These are phyloP conservation scores for Capsicum baccatum DNA, from an alignment of 257 asterid species.

Conservation along the genomic window DNA sequence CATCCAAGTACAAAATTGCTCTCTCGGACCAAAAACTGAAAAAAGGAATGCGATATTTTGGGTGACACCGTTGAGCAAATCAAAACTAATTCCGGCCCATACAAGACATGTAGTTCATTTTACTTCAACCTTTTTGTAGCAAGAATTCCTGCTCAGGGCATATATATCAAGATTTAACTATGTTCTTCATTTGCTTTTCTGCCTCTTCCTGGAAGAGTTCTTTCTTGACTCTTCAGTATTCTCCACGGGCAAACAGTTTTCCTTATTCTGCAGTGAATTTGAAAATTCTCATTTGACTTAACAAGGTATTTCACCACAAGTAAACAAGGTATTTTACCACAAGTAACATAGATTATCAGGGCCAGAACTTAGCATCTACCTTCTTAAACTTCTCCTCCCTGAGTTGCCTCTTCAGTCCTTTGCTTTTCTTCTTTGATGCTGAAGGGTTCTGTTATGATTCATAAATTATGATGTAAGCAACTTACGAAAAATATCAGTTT, in stretches of 20 bases:
- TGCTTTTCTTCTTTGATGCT: constrained; percentile 52
- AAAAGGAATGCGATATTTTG: neutral
- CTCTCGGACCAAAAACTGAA: constrained; percentile 9
- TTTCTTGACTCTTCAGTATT: constrained; percentile 36
- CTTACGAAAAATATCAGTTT: neutral
- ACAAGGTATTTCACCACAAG: neutral
- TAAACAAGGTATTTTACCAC: neutral
- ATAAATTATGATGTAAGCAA: neutral
- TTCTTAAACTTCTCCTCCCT: constrained; percentile 48
- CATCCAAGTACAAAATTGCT: constrained; percentile 20
- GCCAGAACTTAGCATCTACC: constrained; percentile 46
- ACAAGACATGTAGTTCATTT: neutral
- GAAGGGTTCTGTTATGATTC: constrained; percentile 38
- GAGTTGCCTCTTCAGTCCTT: constrained; percentile 51
- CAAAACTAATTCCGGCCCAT: neutral
- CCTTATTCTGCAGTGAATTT: constrained; percentile 37
- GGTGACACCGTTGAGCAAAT: neutral
- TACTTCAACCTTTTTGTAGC: neutral
- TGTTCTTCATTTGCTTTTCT: constrained; percentile 45
- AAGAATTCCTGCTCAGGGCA: constrained; percentile 18
- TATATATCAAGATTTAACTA: constrained; percentile 23
- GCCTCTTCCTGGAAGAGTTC: constrained; percentile 50
- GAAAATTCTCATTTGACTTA: constrained; percentile 26
- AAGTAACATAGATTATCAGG: neutral
- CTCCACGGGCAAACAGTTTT: constrained; percentile 33